Conservation (phyloP, 1,284 basidiomycete genomes). For the Puccinia polysora region DNA sequence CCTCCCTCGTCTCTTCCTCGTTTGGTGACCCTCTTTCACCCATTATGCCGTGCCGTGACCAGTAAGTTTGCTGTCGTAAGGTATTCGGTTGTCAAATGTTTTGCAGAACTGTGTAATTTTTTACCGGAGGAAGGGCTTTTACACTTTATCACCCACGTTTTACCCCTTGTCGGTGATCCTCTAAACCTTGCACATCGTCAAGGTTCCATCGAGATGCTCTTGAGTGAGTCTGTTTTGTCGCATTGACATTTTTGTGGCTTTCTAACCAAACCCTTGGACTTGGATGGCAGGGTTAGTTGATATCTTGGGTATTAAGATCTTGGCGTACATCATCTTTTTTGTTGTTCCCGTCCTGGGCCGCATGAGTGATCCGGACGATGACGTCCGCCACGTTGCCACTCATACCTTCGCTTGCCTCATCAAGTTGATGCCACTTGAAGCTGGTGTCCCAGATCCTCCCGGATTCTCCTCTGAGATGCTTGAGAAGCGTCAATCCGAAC, state of each 20-base stretch:
- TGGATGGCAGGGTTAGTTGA: constrained; percentile 72
- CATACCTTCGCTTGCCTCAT: constrained; percentile 97
- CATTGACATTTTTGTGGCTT: neutral
- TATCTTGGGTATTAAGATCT: constrained; percentile 81
- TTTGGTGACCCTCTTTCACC: constrained; percentile 69
- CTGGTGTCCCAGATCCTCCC: constrained; percentile 88
- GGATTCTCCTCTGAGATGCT: constrained; percentile 88
- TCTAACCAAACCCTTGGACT: too few species aligned
- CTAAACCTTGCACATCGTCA: constrained; percentile 73
- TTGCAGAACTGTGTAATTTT: constrained; percentile 79
- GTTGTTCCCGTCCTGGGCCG: constrained; percentile 92
- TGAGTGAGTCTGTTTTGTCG: constrained; percentile 62
- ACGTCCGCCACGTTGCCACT: constrained; percentile 84
- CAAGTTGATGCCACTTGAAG: constrained; percentile 98
- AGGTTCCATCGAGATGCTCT: constrained; percentile 82
- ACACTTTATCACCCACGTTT: constrained; percentile 73
- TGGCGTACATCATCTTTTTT: constrained; percentile 96
- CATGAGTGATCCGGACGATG: constrained; percentile 92
- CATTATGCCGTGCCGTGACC: constrained; percentile 69
- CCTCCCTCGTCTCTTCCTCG: constrained; percentile 67
- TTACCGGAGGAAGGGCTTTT: constrained; percentile 82
- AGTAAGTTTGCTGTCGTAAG: constrained; percentile 84
- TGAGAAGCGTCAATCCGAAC: constrained; percentile 76
- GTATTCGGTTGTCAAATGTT: constrained; percentile 76
- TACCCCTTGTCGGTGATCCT: constrained; percentile 81